Evolutionary conservation across 352 stramenopile species (phyloP), one percentile per base, ranked within the genome.

Genomic region (Albugo candida): DNA sequence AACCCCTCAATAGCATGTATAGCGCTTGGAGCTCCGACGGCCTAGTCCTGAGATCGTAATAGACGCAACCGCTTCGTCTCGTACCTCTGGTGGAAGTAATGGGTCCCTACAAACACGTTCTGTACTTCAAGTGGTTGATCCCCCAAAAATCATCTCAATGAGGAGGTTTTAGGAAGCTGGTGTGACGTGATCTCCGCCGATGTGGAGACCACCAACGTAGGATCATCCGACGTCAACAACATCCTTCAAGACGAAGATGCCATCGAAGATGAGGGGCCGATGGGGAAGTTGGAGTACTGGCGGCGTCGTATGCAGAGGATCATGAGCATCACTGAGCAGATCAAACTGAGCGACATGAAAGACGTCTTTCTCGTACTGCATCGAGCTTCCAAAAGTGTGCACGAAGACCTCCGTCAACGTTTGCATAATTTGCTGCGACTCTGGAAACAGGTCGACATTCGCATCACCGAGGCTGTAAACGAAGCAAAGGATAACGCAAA

Each of bases 391-490:
- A 93, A 93, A 37, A 31, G 24, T 31, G 24, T 31, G 24, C 24
- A 31, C 24, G 24, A 51, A 84, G 19, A 69, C 81, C 36, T 72
- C 86, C 41, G 68, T 66, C 12, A 61, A 47, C 0, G 42, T 76
- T 20, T 67, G 86, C 52, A 82, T 79, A 47, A 59, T 86, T 42
- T 93, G 14, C 53, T 94, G 24, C 57, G 67, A 1, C 70, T 84
- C 36, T 93, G 82, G 82, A 84, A 85, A 39, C 74, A 83, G 45
- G 93, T 93, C 51, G 78, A 93, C 49, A 82, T 80, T 13, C 84
- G 84, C 54, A 86, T 89, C 45, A 89, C 76, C 0, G 76, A 87
- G 43, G 73, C 73, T 4, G 72, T 67, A 17, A 89, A 89, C 41
- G 76, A 89, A 36, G 76, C 76, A 4, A 89, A 89, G 48, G 76